Evolutionary conservation across 805 yeast genomes (phyloP).

Genomic region (Candida coquimbonensis): DNA sequence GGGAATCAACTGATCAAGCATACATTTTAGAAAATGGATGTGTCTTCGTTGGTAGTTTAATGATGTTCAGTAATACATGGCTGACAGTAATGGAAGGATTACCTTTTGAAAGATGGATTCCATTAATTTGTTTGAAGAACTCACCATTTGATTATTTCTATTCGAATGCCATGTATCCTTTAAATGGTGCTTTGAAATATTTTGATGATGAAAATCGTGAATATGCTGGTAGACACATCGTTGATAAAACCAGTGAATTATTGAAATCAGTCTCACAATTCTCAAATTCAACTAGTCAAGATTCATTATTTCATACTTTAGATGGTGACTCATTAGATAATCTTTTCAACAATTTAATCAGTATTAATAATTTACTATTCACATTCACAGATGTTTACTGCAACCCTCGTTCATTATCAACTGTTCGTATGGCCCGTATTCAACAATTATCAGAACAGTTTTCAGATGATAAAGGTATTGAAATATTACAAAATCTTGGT

Average conservation of each 20-base stretch:
- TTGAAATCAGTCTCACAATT: conserved; percentile 26
- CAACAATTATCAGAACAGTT: conserved; percentile 33
- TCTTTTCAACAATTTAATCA: conserved; percentile 26
- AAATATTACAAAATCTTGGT: conserved; percentile 35
- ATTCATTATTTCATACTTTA: conserved; percentile 23
- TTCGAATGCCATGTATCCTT: conserved; percentile 46
- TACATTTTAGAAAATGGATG: conserved; percentile 40
- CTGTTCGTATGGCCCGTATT: conserved; percentile 21
- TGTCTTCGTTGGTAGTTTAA: conserved; percentile 40
- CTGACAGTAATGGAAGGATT: conserved; percentile 23
- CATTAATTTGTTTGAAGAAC: conserved; percentile 40
- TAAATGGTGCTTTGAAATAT: conserved; percentile 46
- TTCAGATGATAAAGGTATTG: conserved; percentile 34
- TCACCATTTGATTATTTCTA: conserved; percentile 57
- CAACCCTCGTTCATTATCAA: conserved; percentile 43
- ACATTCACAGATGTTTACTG: conserved; percentile 51
- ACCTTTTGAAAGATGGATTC: conserved; percentile 38
- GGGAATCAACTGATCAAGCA: conserved; percentile 45
- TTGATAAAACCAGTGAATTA: conserved; percentile 27
- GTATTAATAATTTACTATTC: conserved; percentile 38
- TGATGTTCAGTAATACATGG: conserved; percentile 36
- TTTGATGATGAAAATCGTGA: conserved; percentile 50
- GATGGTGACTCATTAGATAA: conserved; percentile 15
- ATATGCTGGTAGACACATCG: conserved; percentile 34
- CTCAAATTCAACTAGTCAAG: conserved; percentile 13